phyloP scores from a whole-genome alignment of 768 basidiomycete genomes.

The Mycena olivaceomarginata region DNA sequence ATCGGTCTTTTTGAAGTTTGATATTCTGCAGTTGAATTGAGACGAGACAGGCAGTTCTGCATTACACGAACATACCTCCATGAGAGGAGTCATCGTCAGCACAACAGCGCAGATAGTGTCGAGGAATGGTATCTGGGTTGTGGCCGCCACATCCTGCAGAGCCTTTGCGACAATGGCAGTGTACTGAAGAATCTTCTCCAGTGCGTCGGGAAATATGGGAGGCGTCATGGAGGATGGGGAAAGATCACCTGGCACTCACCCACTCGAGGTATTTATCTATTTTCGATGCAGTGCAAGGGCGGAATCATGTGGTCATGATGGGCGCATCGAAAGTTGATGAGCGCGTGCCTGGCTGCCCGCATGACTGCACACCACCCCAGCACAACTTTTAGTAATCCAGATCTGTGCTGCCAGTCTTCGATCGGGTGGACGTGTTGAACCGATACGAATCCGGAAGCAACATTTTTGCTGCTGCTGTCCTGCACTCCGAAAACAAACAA shows the following conservation, averaged over 20 bases:
- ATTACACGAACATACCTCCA: neutral
- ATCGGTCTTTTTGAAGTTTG: conserved; percentile 11
- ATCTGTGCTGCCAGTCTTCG: too few species aligned
- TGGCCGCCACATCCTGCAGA: neutral
- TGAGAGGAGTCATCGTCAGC: neutral
- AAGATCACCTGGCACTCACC: neutral
- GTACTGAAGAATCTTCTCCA: conserved; percentile 22
- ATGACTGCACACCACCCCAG: too few species aligned
- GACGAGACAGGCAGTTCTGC: neutral
- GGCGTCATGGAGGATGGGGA: neutral
- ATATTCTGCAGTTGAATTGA: neutral
- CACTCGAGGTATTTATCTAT: neutral
- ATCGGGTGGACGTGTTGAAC: too few species aligned
- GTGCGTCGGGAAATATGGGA: neutral
- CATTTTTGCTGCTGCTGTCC: too few species aligned
- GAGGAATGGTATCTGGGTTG: neutral
- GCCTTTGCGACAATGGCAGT: conserved; percentile 2
- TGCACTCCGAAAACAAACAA: too few species aligned
- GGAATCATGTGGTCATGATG: neutral
- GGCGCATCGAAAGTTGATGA: too few species aligned
- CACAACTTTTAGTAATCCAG: too few species aligned
- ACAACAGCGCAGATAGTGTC: neutral
- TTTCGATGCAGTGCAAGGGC: neutral
- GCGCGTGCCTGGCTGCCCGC: too few species aligned
- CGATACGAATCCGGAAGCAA: too few species aligned